Conservation (phyloP, 208 protist species). For the Leishmania tropica region DNA sequence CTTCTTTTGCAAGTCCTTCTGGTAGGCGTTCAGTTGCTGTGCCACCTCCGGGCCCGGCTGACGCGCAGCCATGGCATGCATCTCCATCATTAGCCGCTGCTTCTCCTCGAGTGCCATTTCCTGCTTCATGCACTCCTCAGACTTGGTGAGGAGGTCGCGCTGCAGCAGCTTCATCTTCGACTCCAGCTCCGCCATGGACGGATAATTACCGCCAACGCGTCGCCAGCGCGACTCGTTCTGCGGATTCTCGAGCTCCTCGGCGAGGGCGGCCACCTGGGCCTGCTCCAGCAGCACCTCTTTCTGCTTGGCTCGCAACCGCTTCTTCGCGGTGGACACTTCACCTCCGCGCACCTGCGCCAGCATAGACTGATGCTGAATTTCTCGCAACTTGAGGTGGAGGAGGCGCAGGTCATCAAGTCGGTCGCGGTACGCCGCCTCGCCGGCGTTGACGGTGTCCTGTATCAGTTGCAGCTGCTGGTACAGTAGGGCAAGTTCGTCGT, state of each 20-base stretch:
- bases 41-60: conserved; percentile 96
- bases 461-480: conserved; percentile 98
- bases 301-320: conserved; percentile 46
- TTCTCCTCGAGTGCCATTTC: conserved; percentile 96
- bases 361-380: conserved; percentile 88
- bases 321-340: conserved; percentile 56
- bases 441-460: conserved; percentile 92
- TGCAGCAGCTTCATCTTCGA: conserved; percentile 96
- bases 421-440: conserved; percentile 95
- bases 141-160: conserved; percentile 96
- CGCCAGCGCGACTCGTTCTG: conserved; percentile 91
- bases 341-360: conserved; percentile 91
- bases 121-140: conserved; percentile 96
- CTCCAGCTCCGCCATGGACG: conserved; percentile 93
- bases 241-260: conserved; percentile 97
- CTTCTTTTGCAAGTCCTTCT: conserved; percentile 93
- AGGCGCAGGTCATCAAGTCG: conserved; percentile 76
- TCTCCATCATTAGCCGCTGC: conserved; percentile 94
- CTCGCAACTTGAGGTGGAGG: conserved; percentile 72
- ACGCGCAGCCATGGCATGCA: conserved; percentile 94
- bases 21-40: conserved; percentile 93
- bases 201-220: conserved; percentile 95
- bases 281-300: conserved; percentile 68
- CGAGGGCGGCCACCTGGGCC: conserved; percentile 90
- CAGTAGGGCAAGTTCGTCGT: conserved; percentile 97